Evolutionary conservation across 1,139 yeast species (phyloP).

Genomic region (Yamadazyma dushanensis): DNA sequence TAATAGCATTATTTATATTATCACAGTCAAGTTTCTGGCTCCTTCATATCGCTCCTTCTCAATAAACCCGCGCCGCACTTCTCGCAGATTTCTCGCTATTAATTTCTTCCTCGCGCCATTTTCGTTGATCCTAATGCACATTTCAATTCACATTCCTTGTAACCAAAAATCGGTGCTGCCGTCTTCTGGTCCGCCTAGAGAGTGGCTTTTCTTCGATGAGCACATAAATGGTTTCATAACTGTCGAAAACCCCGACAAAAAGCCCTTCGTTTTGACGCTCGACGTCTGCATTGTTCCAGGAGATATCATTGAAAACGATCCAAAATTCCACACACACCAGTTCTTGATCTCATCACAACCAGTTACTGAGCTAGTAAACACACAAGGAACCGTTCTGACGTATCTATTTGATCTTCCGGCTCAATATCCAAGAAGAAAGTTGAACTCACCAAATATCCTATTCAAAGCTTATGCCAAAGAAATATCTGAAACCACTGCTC

Average conservation of each 20-base stretch:
- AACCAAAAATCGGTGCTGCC: constrained; percentile 1
- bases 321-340: neutral
- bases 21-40: too few relatives aligned
- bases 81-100: neutral
- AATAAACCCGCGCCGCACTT: neutral
- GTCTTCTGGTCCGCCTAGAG: constrained; percentile 4
- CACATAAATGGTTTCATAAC: constrained; percentile 10
- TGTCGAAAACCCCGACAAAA: neutral
- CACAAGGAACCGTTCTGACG: neutral
- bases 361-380: constrained; percentile 5
- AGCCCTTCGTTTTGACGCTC: constrained; percentile 11
- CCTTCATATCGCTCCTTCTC: too few relatives aligned
- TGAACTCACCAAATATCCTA: constrained; percentile 29
- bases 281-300: constrained; percentile 32
- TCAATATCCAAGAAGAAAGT: constrained; percentile 37
- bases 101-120: neutral
- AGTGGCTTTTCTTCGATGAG: constrained; percentile 14
- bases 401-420: constrained; percentile 30
- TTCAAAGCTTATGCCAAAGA: constrained; percentile 21
- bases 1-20: too few relatives aligned
- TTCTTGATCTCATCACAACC: constrained; percentile 10
- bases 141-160: constrained; percentile 4
- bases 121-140: constrained; percentile 2
- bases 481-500: neutral
- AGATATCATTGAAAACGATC: constrained; percentile 13